Evolutionary conservation across 1,139 yeast species (phyloP).

Genomic region (Candida sp.): DNA sequence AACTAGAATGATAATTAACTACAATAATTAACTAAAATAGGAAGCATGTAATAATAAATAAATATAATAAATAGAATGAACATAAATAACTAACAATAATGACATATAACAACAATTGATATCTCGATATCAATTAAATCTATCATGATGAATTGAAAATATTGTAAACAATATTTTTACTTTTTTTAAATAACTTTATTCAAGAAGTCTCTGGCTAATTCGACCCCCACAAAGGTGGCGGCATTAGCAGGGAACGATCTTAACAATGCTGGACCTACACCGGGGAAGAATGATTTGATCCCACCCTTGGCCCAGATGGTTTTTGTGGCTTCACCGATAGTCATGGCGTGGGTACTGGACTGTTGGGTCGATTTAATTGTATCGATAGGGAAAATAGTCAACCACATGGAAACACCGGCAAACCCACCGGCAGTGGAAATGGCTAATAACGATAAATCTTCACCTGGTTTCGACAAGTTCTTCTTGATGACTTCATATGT

Average conservation of each 20-base stretch:
- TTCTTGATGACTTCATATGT: slow-evolving; percentile 84
- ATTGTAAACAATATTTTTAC: no score
- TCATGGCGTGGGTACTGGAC: slow-evolving; percentile 55
- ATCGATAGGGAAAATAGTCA: slow-evolving; percentile 93
- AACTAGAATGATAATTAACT: no score
- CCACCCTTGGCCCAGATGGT: slow-evolving; percentile 72
- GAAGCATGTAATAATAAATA: no score
- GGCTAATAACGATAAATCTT: slow-evolving; percentile 64
- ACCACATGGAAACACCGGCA: slow-evolving; percentile 98
- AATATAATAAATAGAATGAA: no score
- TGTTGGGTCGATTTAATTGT: slow-evolving; percentile 89
- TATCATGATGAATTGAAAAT: no score
- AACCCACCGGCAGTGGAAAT: slow-evolving; percentile 90
- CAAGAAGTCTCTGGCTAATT: slow-evolving; percentile 72
- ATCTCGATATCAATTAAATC: no score
- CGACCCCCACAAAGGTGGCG: slow-evolving; percentile 96
- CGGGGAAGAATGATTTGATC: slow-evolving; percentile 92
- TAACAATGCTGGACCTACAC: slow-evolving; percentile 91
- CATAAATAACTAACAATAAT: no score
- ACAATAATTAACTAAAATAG: no score
- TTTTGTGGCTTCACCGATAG: slow-evolving; percentile 65
- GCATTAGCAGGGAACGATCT: slow-evolving; percentile 99
- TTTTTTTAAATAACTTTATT: slow-evolving; percentile 26
- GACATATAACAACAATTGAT: no score
- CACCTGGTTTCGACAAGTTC: slow-evolving; percentile 52